These are phyloP conservation scores for Kalanchoe fedtschenkoi DNA, from an alignment of 164 flowering plant species.

Conservation along the genomic window DNA sequence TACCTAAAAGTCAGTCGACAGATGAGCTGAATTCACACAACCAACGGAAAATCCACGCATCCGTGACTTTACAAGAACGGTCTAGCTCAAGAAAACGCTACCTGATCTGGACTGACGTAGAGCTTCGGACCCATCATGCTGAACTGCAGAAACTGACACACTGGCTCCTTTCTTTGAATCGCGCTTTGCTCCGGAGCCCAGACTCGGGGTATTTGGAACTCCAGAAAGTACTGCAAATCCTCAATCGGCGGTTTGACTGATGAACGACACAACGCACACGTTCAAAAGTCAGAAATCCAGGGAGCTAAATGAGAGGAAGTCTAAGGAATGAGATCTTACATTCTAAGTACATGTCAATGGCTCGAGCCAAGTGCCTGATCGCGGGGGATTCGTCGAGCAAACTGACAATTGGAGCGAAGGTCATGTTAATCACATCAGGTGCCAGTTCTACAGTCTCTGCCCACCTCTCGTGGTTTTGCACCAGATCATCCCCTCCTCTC, in stretches of 20 bases:
- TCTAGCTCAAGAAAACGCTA: too few species aligned
- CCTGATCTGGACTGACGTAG: conserved; percentile 77
- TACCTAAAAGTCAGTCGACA: too few species aligned
- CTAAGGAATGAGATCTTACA: too few species aligned
- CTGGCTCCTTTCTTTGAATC: conserved; percentile 68
- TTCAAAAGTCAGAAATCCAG: conserved; percentile 9
- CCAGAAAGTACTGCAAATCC: conserved; percentile 69
- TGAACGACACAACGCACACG: too few species aligned
- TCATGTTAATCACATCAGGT: conserved; percentile 76
- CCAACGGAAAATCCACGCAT: too few species aligned
- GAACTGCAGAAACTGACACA: conserved; percentile 74
- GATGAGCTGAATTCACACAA: too few species aligned
- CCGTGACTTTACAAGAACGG: too few species aligned
- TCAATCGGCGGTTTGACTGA: conserved; percentile 88
- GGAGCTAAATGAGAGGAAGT: too few species aligned
- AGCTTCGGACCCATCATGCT: conserved; percentile 89
- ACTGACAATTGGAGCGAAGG: conserved; percentile 49
- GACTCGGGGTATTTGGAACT: conserved; percentile 64
- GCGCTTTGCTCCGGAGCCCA: conserved; percentile 71
- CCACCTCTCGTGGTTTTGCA: conserved; percentile 60
- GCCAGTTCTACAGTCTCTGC: conserved; percentile 45
- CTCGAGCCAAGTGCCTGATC: conserved; percentile 52
- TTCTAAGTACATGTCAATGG: conserved; percentile 61
- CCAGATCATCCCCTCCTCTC: conserved; percentile 83
- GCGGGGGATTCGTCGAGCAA: conserved; percentile 56